phyloP scores from a whole-genome alignment of 2,329 filamentous ascomycete genomes.

The Alternaria tenuissima region DNA sequence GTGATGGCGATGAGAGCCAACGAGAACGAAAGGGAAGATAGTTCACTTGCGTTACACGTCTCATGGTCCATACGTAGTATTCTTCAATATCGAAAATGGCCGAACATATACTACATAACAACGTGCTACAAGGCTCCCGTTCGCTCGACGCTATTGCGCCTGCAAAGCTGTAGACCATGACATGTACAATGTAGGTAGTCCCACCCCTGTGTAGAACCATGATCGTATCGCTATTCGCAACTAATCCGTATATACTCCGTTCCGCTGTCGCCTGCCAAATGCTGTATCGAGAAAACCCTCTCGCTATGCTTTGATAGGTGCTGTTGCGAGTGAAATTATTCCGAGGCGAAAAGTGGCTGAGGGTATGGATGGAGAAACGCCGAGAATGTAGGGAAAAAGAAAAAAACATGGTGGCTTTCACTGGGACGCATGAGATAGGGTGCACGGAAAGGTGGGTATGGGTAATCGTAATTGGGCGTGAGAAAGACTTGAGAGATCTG shows the following conservation, averaged over 20 bases:
- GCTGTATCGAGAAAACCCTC: neutral
- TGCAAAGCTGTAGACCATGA: neutral
- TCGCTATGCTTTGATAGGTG: constrained; percentile 1
- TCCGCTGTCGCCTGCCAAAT: neutral
- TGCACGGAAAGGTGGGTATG: neutral
- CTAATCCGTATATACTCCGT: neutral
- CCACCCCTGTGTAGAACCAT: neutral
- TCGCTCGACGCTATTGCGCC: neutral
- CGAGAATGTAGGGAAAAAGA: neutral
- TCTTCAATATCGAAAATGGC: neutral
- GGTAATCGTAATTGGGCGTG: constrained; percentile 13
- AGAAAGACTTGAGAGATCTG: constrained; percentile 1
- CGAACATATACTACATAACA: neutral
- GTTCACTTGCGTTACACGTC: neutral
- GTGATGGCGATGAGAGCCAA: neutral
- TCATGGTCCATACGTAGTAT: neutral
- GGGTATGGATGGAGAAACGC: neutral
- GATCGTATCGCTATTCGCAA: neutral
- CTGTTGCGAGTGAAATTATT: neutral
- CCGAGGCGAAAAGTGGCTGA: neutral
- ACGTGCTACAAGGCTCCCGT: neutral
- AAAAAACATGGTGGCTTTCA: neutral
- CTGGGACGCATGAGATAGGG: neutral
- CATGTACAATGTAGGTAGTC: neutral
- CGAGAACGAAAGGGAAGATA: too few species aligned